Evolutionary conservation across 2,329 filamentous ascomycete species (phyloP).

Genomic region (Colletotrichum musae): DNA sequence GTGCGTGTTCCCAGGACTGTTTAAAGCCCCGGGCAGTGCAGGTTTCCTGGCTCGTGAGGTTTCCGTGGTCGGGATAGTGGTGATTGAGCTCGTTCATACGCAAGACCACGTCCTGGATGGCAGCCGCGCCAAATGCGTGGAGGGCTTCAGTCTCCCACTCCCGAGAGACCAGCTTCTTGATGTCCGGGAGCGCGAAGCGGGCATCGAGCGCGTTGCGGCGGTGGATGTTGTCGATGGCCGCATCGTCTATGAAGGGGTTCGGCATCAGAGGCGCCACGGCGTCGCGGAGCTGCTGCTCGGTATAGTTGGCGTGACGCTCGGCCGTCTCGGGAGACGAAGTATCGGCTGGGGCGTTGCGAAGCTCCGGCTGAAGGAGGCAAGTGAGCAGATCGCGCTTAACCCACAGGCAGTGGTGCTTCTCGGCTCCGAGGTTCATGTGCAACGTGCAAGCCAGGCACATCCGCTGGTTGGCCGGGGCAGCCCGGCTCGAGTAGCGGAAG

Average conservation of each 20-base stretch:
- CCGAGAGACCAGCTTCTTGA: background rate
- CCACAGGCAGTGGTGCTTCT: conserved; percentile 15
- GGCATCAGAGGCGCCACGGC: conserved; percentile 7
- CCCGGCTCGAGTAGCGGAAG: conserved; percentile 8
- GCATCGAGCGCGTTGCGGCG: background rate
- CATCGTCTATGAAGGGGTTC: conserved; percentile 15
- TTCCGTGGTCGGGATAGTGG: conserved; percentile 2
- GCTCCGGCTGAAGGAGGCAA: background rate
- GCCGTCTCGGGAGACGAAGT: no score
- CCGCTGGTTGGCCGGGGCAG: background rate
- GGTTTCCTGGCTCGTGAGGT: background rate
- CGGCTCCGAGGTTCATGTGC: background rate
- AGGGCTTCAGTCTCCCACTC: conserved; percentile 2
- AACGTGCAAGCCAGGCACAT: conserved; percentile 25
- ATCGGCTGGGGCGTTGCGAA: background rate
- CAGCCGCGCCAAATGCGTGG: conserved; percentile 3
- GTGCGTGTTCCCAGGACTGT: conserved; percentile 15
- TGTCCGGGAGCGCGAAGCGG: background rate
- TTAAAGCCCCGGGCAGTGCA: background rate
- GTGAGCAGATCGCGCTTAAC: conserved; percentile 9
- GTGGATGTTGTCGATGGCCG: background rate
- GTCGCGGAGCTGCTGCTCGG: background rate
- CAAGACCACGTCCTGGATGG: conserved; percentile 2
- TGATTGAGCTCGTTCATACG: background rate
- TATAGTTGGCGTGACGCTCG: no score